A percentile compares a stretch with the other conserved stretches of the same genome.
Evolutionary conservation across 164 flowering plant genomes (phyloP).

Genomic region (Amborella trichopoda): DNA sequence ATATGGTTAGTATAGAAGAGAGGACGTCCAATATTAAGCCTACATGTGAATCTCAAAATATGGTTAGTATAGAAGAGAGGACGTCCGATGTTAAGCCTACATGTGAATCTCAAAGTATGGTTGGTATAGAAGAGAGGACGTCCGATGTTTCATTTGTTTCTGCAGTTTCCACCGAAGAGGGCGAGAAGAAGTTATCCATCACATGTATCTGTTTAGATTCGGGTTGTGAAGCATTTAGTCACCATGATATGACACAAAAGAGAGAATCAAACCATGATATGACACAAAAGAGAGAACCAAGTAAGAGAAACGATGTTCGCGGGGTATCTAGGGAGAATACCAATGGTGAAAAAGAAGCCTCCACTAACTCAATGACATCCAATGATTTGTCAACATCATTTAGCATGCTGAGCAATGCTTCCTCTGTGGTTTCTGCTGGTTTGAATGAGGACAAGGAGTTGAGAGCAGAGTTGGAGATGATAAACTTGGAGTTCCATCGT

Average conservation of each 20-base stretch:
- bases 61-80: slow-evolving; percentile 12
- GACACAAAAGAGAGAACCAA: too few relatives aligned
- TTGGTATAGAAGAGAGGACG: slow-evolving; percentile 12
- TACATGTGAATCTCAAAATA: too few relatives aligned
- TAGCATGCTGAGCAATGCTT: slow-evolving; percentile 10
- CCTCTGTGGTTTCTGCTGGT: slow-evolving; percentile 12
- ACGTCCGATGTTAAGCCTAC: slow-evolving; percentile 12
- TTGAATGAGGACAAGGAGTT: slow-evolving; percentile 23
- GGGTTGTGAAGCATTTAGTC: slow-evolving; percentile 7
- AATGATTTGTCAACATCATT: slow-evolving; percentile 5
- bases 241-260: slow-evolving; percentile 6
- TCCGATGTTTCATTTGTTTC: slow-evolving; percentile 27
- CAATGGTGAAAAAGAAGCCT: slow-evolving; percentile 3
- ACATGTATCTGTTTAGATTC: slow-evolving; percentile 14
- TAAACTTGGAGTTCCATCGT: slow-evolving; percentile 37
- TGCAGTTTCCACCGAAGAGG: slow-evolving; percentile 21
- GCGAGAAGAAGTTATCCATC: slow-evolving; percentile 7
- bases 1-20: too few relatives aligned
- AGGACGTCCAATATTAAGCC: too few relatives aligned
- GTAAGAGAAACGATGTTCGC: slow-evolving; percentile 4
- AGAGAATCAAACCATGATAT: too few relatives aligned
- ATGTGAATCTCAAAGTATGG: slow-evolving; percentile 7
- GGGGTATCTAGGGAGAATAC: slow-evolving; percentile 3
- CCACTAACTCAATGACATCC: background rate
- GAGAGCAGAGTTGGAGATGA: slow-evolving; percentile 31